Conservation (phyloP, 2,329 filamentous ascomycete genomes). For the Emergomyces pasteurianus region DNA sequence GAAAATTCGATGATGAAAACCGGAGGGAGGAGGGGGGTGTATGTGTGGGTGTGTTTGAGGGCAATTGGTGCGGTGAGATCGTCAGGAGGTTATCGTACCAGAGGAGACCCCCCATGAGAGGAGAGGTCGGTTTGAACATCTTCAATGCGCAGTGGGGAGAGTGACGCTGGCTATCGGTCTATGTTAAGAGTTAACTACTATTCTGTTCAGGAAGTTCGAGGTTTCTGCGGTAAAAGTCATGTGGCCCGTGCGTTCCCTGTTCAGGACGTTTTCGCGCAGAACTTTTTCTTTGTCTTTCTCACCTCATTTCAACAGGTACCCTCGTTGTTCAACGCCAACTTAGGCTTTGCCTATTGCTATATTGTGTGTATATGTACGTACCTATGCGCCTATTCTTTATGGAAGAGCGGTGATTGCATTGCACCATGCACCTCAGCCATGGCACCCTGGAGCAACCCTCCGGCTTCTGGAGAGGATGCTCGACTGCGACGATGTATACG, state of each 20-base stretch:
- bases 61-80: not conserved
- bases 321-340: not conserved
- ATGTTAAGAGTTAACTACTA: not conserved
- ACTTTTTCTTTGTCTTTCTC: not conserved
- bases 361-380: constrained; percentile 12
- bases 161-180: not conserved
- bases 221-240: constrained; percentile 5
- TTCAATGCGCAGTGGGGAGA: constrained; percentile 18
- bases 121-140: constrained; percentile 76
- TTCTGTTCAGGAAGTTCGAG: not conserved
- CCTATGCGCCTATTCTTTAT: constrained; percentile 11
- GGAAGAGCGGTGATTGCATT: constrained; percentile 10
- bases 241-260: constrained; percentile 9
- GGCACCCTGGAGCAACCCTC: constrained; percentile 34
- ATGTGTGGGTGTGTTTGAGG: not conserved
- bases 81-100: constrained; percentile 45
- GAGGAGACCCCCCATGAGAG: constrained; percentile 67
- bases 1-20: constrained; percentile 1
- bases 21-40: not conserved
- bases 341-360: not conserved
- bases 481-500: constrained; percentile 61
- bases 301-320: not conserved
- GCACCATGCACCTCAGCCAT: constrained; percentile 25
- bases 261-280: not conserved
- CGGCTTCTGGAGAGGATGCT: constrained; percentile 54